These are phyloP conservation scores for Hyphopichia homilentoma DNA, from an alignment of 805 yeast species.

Conservation along the genomic window DNA sequence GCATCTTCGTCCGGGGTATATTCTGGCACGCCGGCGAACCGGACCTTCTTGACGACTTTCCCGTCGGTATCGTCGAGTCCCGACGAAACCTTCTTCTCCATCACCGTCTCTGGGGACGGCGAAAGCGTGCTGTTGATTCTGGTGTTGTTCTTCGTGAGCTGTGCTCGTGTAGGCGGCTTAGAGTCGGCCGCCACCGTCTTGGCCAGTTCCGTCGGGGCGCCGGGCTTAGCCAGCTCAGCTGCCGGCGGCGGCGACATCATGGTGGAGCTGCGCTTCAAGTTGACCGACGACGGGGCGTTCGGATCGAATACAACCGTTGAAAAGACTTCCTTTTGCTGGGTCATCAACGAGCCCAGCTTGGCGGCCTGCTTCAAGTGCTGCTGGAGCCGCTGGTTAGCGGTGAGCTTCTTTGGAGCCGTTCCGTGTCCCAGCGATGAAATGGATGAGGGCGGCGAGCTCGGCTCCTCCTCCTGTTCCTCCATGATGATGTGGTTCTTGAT, in stretches of 20 bases:
- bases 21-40: conserved; percentile 51
- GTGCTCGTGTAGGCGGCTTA: conserved; percentile 14
- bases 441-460: neutral
- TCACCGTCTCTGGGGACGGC: conserved; percentile 4
- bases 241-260: conserved; percentile 1
- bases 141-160: conserved; percentile 26
- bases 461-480: conserved; percentile 14
- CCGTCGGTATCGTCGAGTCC: neutral
- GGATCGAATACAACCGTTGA: conserved; percentile 40
- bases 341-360: conserved; percentile 31
- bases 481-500: conserved; percentile 14
- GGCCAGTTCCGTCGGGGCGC: conserved; percentile 5
- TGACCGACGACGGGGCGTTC: conserved; percentile 23
- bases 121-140: conserved; percentile 25
- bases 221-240: conserved; percentile 3
- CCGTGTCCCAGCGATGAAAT: too few relatives aligned
- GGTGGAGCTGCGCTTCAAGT: conserved; percentile 10
- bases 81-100: conserved; percentile 4
- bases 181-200: conserved; percentile 4
- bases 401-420: conserved; percentile 13
- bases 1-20: conserved; percentile 54
- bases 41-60: conserved; percentile 35
- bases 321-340: conserved; percentile 34
- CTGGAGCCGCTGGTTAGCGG: conserved; percentile 38
- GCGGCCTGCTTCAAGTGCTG: conserved; percentile 37